Conservation (phyloP, 2,329 filamentous ascomycete genomes). For the Dothideomycetes sp. region DNA sequence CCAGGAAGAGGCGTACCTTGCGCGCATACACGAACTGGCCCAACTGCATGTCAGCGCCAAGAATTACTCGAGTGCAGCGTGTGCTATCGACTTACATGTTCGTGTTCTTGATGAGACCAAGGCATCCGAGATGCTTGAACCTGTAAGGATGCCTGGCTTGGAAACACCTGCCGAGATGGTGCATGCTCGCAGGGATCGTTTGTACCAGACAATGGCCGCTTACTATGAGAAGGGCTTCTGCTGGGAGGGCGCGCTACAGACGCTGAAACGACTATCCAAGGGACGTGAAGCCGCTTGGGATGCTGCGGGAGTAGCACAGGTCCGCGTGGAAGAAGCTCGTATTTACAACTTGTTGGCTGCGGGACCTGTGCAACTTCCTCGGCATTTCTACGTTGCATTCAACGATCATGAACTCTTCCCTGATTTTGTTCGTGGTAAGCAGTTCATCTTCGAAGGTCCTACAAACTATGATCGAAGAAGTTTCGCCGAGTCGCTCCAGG, state of each 20-base stretch:
- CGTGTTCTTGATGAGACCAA: slow-evolving; percentile 64
- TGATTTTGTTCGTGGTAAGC: slow-evolving; percentile 69
- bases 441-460: slow-evolving; percentile 82
- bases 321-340: slow-evolving; percentile 84
- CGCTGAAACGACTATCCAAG: slow-evolving; percentile 81
- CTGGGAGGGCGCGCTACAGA: slow-evolving; percentile 78
- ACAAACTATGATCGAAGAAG: slow-evolving; percentile 65
- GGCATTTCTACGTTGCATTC: slow-evolving; percentile 88
- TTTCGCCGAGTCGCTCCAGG: slow-evolving; percentile 87
- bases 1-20: slow-evolving; percentile 92
- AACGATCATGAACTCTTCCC: slow-evolving; percentile 77
- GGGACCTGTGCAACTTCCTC: slow-evolving; percentile 36
- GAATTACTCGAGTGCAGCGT: slow-evolving; percentile 78
- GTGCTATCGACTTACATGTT: slow-evolving; percentile 82
- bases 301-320: slow-evolving; percentile 57
- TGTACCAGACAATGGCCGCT: slow-evolving; percentile 93
- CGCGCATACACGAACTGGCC: slow-evolving; percentile 88
- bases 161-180: slow-evolving; percentile 72
- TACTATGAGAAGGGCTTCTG: slow-evolving; percentile 90
- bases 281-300: slow-evolving; percentile 61
- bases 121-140: background rate
- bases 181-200: slow-evolving; percentile 84
- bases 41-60: slow-evolving; percentile 63
- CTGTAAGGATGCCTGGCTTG: slow-evolving; percentile 46
- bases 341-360: slow-evolving; percentile 75